Evolutionary conservation across 371 early-diverging fungal species (phyloP).

Genomic region (Circinella umbellata): DNA sequence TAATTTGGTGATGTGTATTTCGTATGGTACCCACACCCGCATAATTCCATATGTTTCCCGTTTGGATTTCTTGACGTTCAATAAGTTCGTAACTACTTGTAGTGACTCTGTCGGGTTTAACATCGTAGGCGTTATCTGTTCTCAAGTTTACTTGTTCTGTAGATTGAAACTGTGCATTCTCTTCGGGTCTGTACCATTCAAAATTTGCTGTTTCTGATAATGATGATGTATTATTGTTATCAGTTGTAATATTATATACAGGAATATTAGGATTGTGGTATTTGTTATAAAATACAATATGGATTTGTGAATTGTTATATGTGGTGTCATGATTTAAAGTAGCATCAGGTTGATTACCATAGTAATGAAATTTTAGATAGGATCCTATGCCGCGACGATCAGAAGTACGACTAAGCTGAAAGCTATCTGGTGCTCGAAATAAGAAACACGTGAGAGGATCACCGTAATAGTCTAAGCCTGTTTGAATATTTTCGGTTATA

Average conservation of each 20-base stretch:
- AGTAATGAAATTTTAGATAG: slow-evolving; percentile 34
- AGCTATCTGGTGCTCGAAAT: slow-evolving; percentile 22
- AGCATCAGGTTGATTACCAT: slow-evolving; percentile 17
- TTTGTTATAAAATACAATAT: slow-evolving; percentile 32
- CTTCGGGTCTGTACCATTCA: slow-evolving; percentile 33
- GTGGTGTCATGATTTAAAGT: neutral
- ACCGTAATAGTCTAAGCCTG: slow-evolving; percentile 33
- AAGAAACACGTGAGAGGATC: slow-evolving; percentile 25
- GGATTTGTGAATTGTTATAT: slow-evolving; percentile 11
- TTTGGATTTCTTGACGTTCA: slow-evolving; percentile 22
- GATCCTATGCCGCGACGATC: slow-evolving; percentile 26
- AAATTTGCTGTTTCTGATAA: slow-evolving; percentile 11
- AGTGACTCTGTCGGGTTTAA: slow-evolving; percentile 18
- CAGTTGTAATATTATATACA: slow-evolving; percentile 22
- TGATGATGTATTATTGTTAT: too few relatives aligned
- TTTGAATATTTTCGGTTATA: slow-evolving; percentile 27
- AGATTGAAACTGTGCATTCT: slow-evolving; percentile 33
- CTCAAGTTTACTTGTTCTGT: slow-evolving; percentile 35
- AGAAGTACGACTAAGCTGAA: slow-evolving; percentile 22
- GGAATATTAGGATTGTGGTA: slow-evolving; percentile 35
- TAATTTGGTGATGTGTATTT: slow-evolving; percentile 1
- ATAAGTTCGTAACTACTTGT: slow-evolving; percentile 26
- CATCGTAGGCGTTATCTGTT: slow-evolving; percentile 33
- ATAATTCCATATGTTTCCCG: slow-evolving; percentile 29
- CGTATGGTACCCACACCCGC: slow-evolving; percentile 25